Percentiles rank a stretch among this genome's conserved stretches.
Conservation (phyloP, 2,329 filamentous ascomycete species). For the Neofusicoccum parvum region DNA sequence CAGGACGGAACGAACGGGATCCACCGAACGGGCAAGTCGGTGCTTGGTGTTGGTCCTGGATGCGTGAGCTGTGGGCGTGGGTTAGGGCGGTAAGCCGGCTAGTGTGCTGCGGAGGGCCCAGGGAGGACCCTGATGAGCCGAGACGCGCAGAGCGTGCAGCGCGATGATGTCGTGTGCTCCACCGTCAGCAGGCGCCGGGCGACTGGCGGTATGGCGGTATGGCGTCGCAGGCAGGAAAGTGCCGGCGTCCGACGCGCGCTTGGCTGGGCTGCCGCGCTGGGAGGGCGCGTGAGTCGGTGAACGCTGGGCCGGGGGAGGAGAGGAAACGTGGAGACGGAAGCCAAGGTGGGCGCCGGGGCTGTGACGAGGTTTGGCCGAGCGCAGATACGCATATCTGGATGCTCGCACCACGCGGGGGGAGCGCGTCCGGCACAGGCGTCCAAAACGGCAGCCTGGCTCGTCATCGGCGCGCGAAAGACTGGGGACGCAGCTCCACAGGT, state of each 20-base stretch:
- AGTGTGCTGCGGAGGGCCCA: neutral
- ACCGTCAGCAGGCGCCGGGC: neutral
- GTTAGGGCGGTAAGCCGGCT: constrained; percentile 4
- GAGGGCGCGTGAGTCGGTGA: neutral
- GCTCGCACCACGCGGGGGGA: constrained; percentile 4
- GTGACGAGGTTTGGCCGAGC: constrained; percentile 11
- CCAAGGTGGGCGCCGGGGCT: neutral
- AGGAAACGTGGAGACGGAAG: neutral
- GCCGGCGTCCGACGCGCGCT: neutral
- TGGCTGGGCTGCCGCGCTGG: neutral
- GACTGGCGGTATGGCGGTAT: neutral
- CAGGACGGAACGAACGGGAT: neutral
- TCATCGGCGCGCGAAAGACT: constrained; percentile 4
- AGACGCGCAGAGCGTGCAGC: neutral
- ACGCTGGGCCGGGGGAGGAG: neutral
- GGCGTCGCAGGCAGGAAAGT: neutral
- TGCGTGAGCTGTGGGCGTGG: neutral
- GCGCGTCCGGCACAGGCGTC: constrained; percentile 8
- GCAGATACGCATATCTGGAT: constrained; percentile 2
- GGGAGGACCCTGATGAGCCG: constrained; percentile 9
- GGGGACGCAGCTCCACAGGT: constrained; percentile 6
- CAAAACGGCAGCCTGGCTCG: constrained; percentile 3
- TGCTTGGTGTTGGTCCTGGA: neutral
- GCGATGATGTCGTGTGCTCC: neutral
- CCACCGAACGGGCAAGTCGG: constrained; percentile 1